Evolutionary conservation across 2,329 filamentous ascomycete genomes (phyloP), one percentile per base, ranked within the genome.

Genomic region (Epichloe amarillans): DNA sequence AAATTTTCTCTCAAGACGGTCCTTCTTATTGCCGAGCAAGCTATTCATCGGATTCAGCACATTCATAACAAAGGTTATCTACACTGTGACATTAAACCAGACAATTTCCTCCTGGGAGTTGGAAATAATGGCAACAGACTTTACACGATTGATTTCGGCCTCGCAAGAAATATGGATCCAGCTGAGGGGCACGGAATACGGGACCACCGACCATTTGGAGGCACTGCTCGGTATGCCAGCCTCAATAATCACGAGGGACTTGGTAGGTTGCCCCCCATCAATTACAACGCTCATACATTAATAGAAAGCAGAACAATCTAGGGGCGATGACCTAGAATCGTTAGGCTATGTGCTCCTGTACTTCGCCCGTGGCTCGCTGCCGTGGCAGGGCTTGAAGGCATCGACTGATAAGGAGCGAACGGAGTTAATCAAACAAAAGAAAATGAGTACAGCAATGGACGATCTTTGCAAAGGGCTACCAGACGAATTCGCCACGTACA

Each of bases 31-130:
- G 93, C 93, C 65, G 91, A 98, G 64, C 93, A 98, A 75, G 83
- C 96, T 69, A 96, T 98, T 69, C 96, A 90, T 58, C 90, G 93
- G 62, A 95, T 98, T 70, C 91, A 98, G 73, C 97, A 97, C 75
- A 97, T 98, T 63, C 93, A 98, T 70, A 91, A 91, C 75, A 97
- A 97, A 74, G 95, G 89, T 8, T 97, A 97, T 71, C 97, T 97
- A 68, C 93, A 98, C 75, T 90, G 93, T 72, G 93, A 97, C 70
- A 97, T 98, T 77, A 98, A 98, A 79, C 93, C 93, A 30, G 93
- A 98, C 77, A 97, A 98, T 80, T 97, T 97, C 75, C 77, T 97
- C 47, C 95, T 97, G 89, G 91, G 91, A 55, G 96, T 96, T 62
- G 93, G 93, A 65, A 97, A 96, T 80, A 88, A 91, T 64, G 93